phyloP scores from a whole-genome alignment of 1,284 basidiomycete genomes.

The Violaceomyces palustris region DNA sequence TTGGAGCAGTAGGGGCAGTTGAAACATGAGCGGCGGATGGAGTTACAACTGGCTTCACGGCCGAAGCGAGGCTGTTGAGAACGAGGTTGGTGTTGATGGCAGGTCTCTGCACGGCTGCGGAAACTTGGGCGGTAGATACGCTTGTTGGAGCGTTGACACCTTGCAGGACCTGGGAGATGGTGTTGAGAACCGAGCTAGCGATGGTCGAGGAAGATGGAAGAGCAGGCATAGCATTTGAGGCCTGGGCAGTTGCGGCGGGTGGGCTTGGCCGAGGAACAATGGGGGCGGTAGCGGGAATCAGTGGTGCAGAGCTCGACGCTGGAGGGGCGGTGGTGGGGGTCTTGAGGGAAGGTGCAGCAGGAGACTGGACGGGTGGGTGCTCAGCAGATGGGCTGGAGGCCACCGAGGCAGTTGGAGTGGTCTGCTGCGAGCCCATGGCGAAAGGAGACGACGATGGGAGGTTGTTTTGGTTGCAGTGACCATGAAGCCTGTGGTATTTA shows the following conservation, averaged over 20 bases:
- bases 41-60: no score
- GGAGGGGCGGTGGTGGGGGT: constrained; percentile 16
- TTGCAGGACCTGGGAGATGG: no score
- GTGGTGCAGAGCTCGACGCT: neutral
- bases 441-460: constrained; percentile 26
- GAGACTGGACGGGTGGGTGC: no score
- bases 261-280: no score
- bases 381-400: constrained; percentile 1
- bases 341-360: no score
- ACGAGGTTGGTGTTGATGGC: neutral
- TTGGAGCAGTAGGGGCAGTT: no score
- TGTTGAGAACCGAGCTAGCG: constrained; percentile 5
- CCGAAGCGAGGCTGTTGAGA: constrained; percentile 2
- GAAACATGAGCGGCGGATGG: no score
- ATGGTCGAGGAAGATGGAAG: constrained; percentile 3
- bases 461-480: constrained; percentile 64
- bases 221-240: no score
- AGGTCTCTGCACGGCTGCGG: constrained; percentile 5
- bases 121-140: no score
- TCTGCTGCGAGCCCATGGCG: constrained; percentile 1
- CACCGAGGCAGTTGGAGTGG: neutral
- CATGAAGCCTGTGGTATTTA: constrained; percentile 94
- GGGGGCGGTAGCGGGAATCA: constrained; percentile 14
- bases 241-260: no score
- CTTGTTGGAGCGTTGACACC: no score